A percentile compares a stretch with the other conserved stretches of the same genome.
These are phyloP conservation scores for Nitzschia putrida DNA, from an alignment of 108 stramenopile species.

Conservation along the genomic window DNA sequence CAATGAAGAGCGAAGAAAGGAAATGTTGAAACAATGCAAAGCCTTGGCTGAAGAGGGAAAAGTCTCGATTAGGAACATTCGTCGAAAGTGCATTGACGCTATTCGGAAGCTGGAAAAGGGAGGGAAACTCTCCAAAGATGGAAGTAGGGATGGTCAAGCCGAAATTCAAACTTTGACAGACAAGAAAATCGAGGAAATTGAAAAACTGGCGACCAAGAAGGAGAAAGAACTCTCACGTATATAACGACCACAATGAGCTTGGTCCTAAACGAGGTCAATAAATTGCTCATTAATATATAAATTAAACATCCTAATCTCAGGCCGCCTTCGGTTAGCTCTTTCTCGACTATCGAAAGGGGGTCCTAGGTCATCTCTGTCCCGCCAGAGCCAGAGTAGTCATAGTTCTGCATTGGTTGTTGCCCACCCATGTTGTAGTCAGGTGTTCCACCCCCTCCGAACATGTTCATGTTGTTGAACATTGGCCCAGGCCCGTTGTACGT, in stretches of 20 bases:
- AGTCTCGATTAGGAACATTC: constrained; percentile 85
- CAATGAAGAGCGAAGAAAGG: constrained; percentile 95
- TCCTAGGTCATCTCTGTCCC: no score
- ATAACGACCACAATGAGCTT: constrained; percentile 31
- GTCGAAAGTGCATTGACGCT: constrained; percentile 85
- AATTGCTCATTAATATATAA: no score
- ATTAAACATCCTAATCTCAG: no score
- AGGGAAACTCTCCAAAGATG: constrained; percentile 84
- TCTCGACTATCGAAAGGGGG: no score
- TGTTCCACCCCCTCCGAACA: no score
- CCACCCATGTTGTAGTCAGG: no score
- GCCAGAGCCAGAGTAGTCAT: no score
- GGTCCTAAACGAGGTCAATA: no score
- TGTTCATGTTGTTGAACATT: no score
- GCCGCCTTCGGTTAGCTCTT: no score
- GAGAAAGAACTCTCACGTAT: constrained; percentile 95
- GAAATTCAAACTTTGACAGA: constrained; percentile 91
- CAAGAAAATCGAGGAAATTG: constrained; percentile 81
- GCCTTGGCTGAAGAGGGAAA: constrained; percentile 93
- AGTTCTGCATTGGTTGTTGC: no score
- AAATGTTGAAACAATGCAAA: constrained; percentile 91
- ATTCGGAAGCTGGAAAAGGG: constrained; percentile 93
- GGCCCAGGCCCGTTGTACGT: background rate
- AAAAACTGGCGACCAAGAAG: constrained; percentile 84
- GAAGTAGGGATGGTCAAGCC: constrained; percentile 76